Conservation (phyloP, 257 asterid genomes). For the Nemophila menziesii region DNA sequence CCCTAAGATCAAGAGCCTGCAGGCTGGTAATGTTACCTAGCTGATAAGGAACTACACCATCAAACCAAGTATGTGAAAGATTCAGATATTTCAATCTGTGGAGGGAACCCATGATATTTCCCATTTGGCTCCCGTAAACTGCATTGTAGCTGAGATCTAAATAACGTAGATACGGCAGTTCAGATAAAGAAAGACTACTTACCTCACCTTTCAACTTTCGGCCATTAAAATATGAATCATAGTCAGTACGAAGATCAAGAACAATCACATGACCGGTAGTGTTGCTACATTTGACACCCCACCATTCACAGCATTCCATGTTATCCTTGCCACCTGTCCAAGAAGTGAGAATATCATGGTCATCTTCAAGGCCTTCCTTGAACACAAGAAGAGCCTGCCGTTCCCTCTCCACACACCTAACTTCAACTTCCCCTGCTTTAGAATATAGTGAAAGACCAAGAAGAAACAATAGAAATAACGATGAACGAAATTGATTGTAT, state of each 20-base stretch:
- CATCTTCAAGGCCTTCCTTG: not conserved
- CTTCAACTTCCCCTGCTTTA: too few relatives aligned
- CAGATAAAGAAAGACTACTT: not conserved
- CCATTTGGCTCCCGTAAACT: constrained; percentile 1
- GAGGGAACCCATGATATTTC: constrained; percentile 6
- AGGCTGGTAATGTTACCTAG: not conserved
- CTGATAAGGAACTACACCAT: not conserved
- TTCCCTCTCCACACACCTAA: too few relatives aligned
- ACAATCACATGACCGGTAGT: constrained; percentile 14
- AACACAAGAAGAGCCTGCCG: not conserved
- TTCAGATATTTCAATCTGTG: not conserved
- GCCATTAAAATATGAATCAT: not conserved
- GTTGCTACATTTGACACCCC: constrained; percentile 25
- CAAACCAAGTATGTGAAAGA: not conserved
- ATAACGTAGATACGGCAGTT: constrained; percentile 3
- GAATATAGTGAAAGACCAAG: too few relatives aligned
- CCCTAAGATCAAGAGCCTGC: constrained; percentile 9
- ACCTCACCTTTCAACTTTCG: constrained; percentile 17
- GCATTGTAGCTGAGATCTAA: constrained; percentile 4
- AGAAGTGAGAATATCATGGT: not conserved
- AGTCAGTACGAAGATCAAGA: constrained; percentile 8
- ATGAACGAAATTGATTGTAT: too few relatives aligned
- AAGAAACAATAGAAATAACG: too few relatives aligned
- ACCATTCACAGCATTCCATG: constrained; percentile 12
- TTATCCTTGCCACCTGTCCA: constrained; percentile 1